Evolutionary conservation across 768 basidiomycete species (phyloP).

Genomic region (Lanmaoa rubissima): DNA sequence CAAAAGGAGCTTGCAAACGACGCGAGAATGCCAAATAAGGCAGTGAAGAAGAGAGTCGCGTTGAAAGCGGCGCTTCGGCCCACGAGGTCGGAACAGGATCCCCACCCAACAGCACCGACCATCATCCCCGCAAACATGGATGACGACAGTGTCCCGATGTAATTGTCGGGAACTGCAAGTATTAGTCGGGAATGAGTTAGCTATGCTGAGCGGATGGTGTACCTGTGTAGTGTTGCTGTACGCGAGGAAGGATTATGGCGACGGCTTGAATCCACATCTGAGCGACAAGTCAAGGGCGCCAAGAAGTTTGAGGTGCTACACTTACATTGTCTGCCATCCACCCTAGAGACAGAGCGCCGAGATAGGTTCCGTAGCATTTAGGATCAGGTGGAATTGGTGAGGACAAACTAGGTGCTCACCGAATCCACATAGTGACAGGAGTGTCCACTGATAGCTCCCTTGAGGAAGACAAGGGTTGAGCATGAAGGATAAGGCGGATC

Average conservation of each 20-base stretch:
- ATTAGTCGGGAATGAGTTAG: conserved; percentile 16
- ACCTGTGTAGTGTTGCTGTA: conserved; percentile 87
- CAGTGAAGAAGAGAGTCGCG: conserved; percentile 84
- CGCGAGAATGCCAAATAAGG: conserved; percentile 81
- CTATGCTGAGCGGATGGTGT: conserved; percentile 22
- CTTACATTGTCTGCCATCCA: conserved; percentile 93
- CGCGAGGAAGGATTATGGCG: conserved; percentile 93
- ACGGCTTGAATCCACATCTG: conserved; percentile 95
- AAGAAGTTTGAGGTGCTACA: conserved; percentile 1
- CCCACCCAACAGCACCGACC: conserved; percentile 91
- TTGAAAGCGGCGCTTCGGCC: conserved; percentile 93
- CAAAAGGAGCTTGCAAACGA: conserved; percentile 70
- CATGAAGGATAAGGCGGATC: background rate
- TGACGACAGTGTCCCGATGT: conserved; percentile 81
- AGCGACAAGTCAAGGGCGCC: conserved; percentile 27
- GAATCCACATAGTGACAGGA: conserved; percentile 82
- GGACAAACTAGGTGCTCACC: conserved; percentile 49
- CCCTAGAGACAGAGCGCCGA: conserved; percentile 41
- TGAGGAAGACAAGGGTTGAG: background rate
- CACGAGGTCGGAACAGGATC: conserved; percentile 86
- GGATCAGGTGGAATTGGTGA: background rate
- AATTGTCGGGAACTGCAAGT: conserved; percentile 61
- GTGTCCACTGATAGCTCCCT: conserved; percentile 78
- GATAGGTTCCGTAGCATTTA: background rate
- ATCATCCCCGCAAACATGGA: conserved; percentile 98